A percentile compares a stretch with the other conserved stretches of the same genome.
These are phyloP conservation scores for Paecilomyces niveus DNA, from an alignment of 2,329 filamentous ascomycete genomes.

Conservation along the genomic window DNA sequence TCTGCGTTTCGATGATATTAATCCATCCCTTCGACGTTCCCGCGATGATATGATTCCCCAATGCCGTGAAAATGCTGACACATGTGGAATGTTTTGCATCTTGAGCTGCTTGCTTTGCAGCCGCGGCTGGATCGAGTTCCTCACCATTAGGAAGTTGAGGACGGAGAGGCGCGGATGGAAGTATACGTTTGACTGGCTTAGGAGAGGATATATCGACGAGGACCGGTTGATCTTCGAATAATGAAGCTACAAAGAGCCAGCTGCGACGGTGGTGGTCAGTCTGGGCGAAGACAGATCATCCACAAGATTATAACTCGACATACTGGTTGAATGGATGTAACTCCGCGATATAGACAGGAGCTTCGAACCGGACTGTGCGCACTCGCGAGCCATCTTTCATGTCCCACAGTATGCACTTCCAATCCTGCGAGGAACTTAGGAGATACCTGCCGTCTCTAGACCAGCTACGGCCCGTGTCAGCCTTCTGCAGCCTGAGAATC, in stretches of 20 bases:
- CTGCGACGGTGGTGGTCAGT: constrained; percentile 37
- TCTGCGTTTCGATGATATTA: constrained; percentile 83
- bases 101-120: constrained; percentile 81
- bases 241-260: constrained; percentile 77
- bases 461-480: constrained; percentile 53
- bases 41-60: constrained; percentile 80
- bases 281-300: background rate
- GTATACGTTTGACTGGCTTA: constrained; percentile 64
- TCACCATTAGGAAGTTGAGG: constrained; percentile 59
- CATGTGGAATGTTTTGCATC: constrained; percentile 95
- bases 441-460: constrained; percentile 85
- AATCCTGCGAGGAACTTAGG: constrained; percentile 88
- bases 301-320: constrained; percentile 17
- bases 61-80: constrained; percentile 77
- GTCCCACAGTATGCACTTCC: constrained; percentile 96
- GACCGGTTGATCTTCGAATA: constrained; percentile 88
- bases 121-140: constrained; percentile 48
- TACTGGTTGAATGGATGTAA: constrained; percentile 87
- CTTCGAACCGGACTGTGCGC: constrained; percentile 82
- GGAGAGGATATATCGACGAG: constrained; percentile 72
- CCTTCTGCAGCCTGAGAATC: constrained; percentile 1
- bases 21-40: constrained; percentile 94
- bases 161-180: constrained; percentile 77
- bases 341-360: constrained; percentile 92
- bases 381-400: constrained; percentile 64